Evolutionary conservation across 2,329 filamentous ascomycete genomes (phyloP).

Genomic region (Aureobasidium pullulans): DNA sequence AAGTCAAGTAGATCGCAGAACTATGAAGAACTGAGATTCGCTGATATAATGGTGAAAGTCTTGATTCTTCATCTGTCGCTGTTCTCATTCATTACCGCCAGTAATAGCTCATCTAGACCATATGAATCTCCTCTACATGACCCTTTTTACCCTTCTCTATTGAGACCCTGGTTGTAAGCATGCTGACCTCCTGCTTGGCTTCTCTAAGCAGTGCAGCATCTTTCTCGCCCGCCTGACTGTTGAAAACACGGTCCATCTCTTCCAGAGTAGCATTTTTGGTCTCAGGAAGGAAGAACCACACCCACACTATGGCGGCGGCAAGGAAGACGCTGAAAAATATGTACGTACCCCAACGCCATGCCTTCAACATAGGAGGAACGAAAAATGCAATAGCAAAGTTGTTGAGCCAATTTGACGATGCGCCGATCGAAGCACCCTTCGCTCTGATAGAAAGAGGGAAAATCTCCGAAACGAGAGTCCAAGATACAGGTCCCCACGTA

Average conservation of each 20-base stretch:
- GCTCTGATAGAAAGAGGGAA: constrained; percentile 64
- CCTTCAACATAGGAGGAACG: constrained; percentile 53
- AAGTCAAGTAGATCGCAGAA: too few relatives aligned
- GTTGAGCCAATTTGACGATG: constrained; percentile 37
- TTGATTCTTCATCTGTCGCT: background rate
- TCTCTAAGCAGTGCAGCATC: constrained; percentile 13
- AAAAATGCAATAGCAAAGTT: constrained; percentile 17
- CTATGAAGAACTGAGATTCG: background rate
- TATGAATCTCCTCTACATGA: background rate
- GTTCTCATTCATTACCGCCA: background rate
- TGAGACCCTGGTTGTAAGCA: background rate
- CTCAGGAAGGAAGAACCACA: constrained; percentile 46
- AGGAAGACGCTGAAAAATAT: constrained; percentile 64
- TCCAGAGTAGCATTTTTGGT: constrained; percentile 47
- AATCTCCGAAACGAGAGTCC: constrained; percentile 65
- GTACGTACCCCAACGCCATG: constrained; percentile 63
- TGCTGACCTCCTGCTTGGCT: background rate
- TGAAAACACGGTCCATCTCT: constrained; percentile 26
- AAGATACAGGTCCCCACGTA: constrained; percentile 65
- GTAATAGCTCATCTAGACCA: background rate
- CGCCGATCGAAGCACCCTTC: constrained; percentile 63
- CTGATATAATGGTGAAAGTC: background rate
- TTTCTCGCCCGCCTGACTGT: constrained; percentile 10
- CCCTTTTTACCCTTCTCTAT: constrained; percentile 13
- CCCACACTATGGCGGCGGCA: constrained; percentile 51